These are phyloP conservation scores for Pseudovirgaria hyperparasitica DNA, from an alignment of 2,329 filamentous ascomycete genomes.

Conservation along the genomic window DNA sequence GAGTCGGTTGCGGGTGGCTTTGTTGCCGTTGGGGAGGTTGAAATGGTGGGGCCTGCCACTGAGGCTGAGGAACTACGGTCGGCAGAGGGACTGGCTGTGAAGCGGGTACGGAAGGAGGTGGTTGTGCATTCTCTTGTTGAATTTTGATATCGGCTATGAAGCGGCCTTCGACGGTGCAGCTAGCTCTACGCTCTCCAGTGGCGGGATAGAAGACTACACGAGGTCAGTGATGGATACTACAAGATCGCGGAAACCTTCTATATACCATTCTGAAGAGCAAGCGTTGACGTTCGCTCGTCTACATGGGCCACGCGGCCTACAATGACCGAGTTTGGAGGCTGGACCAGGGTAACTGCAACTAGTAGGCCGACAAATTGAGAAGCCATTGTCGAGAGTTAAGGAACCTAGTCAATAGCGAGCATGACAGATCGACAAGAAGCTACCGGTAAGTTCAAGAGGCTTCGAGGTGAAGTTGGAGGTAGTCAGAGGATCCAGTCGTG, in stretches of 20 bases:
- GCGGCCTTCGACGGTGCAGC: conserved; percentile 44
- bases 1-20: too few species aligned
- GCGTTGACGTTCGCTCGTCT: conserved; percentile 45
- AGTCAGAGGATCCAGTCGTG: too few species aligned
- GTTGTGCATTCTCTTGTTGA: conserved; percentile 17
- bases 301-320: conserved; percentile 61
- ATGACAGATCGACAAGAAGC: too few species aligned
- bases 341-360: conserved; percentile 59
- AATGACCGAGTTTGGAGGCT: conserved; percentile 50
- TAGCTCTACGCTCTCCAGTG: conserved; percentile 38
- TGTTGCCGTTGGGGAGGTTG: too few species aligned
- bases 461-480: too few species aligned
- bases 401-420: too few species aligned
- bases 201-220: conserved; percentile 38
- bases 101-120: conserved; percentile 6
- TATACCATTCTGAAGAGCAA: conserved; percentile 62
- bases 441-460: too few species aligned
- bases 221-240: conserved; percentile 1
- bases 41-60: neutral
- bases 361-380: conserved; percentile 62
- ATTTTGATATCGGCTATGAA: conserved; percentile 48
- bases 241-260: conserved; percentile 5
- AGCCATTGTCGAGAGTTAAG: conserved; percentile 44
- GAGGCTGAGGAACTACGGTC: too few species aligned
- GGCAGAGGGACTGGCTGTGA: conserved; percentile 12